phyloP scores from a whole-genome alignment of 805 yeast genomes.

The Kuraishia piskuri region DNA sequence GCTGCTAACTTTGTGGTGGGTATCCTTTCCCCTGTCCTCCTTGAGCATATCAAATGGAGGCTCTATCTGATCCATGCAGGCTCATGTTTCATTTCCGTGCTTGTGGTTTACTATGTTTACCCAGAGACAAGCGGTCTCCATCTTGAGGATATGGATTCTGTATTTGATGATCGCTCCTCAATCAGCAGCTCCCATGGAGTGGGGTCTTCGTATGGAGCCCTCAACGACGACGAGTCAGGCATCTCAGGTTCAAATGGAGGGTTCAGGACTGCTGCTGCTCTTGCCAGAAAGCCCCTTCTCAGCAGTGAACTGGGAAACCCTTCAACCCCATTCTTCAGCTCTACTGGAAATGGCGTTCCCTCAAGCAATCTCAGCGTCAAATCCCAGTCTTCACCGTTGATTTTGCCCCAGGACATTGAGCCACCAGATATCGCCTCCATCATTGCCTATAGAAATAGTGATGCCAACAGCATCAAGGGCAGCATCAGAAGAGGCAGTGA shows the following conservation, averaged over 20 bases:
- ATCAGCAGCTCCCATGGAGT: slow-evolving; percentile 4
- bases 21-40: slow-evolving; percentile 79
- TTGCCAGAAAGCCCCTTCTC: slow-evolving; percentile 2
- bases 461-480: slow-evolving; percentile 24
- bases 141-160: slow-evolving; percentile 85
- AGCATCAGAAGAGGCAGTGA: slow-evolving; percentile 35
- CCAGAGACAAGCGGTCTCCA: slow-evolving; percentile 90
- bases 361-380: slow-evolving; percentile 3
- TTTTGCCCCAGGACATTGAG: slow-evolving; percentile 22
- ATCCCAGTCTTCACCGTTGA: slow-evolving; percentile 9
- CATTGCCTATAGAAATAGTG: slow-evolving; percentile 24
- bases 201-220: slow-evolving; percentile 4
- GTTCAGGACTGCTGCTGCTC: slow-evolving; percentile 3
- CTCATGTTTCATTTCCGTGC: slow-evolving; percentile 65
- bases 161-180: slow-evolving; percentile 61
- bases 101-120: slow-evolving; percentile 62
- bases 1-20: slow-evolving; percentile 88
- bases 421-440: slow-evolving; percentile 28
- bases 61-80: slow-evolving; percentile 76
- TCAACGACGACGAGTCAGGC: slow-evolving; percentile 3
- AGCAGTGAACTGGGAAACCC: background rate
- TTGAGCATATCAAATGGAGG: slow-evolving; percentile 70
- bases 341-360: background rate
- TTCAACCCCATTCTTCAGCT: background rate
- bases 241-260: background rate